Evolutionary conservation across 2,329 filamentous ascomycete species (phyloP).

Genomic region (Hawksworthiomyces lignivorus): DNA sequence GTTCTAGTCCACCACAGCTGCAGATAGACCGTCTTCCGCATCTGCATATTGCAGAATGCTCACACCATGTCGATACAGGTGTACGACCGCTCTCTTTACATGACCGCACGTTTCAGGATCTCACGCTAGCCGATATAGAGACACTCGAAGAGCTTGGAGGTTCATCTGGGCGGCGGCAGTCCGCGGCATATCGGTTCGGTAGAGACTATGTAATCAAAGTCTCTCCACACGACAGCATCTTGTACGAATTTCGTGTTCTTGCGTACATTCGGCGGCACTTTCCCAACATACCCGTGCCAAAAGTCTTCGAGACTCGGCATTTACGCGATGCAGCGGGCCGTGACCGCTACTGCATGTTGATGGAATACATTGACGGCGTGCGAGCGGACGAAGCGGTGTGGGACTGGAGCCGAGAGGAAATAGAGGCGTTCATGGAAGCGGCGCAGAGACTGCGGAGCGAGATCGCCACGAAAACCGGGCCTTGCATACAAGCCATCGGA

Average conservation of each 20-base stretch:
- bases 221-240: conserved; percentile 1
- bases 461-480: not conserved
- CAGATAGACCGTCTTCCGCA: no score
- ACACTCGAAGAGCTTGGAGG: conserved; percentile 1
- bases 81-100: no score
- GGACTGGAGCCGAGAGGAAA: conserved; percentile 3
- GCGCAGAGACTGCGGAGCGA: not conserved
- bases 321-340: not conserved
- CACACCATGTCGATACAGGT: no score
- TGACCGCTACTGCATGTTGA: not conserved
- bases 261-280: not conserved
- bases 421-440: not conserved
- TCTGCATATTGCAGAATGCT: no score
- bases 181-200: not conserved
- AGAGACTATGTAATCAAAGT: conserved; percentile 1
- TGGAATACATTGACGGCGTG: conserved; percentile 9
- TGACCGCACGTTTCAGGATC: not conserved
- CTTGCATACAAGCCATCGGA: not conserved
- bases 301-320: not conserved
- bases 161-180: conserved; percentile 4
- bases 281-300: conserved; percentile 22
- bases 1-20: no score
- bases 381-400: conserved; percentile 2
- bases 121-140: not conserved
- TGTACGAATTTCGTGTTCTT: conserved; percentile 1